phyloP scores from a whole-genome alignment of 495 filamentous ascomycete genomes.

The Pseudoneurospora amorphoporcata region DNA sequence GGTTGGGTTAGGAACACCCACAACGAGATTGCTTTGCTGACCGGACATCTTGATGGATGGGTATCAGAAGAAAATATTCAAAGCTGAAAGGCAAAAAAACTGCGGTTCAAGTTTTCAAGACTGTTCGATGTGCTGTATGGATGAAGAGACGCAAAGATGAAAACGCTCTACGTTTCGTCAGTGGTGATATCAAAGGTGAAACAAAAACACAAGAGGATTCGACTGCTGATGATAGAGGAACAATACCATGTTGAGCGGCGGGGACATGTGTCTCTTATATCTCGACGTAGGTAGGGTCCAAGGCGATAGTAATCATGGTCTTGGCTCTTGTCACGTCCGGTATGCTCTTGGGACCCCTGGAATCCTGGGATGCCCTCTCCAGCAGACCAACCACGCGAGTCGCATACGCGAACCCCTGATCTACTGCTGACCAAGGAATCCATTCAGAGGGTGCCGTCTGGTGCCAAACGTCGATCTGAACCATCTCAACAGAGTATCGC shows the following conservation, averaged over 20 bases:
- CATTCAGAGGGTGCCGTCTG: not conserved
- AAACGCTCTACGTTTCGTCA: not conserved
- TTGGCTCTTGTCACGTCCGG: not conserved
- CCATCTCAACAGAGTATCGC: not conserved
- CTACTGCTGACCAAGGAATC: not conserved
- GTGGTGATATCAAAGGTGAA: not conserved
- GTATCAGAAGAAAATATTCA: not conserved
- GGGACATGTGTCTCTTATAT: not conserved
- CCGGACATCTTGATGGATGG: not conserved
- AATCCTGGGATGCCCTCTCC: not conserved
- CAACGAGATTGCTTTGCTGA: not conserved
- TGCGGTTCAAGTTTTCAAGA: not conserved
- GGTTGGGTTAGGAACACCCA: not conserved
- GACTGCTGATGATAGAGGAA: not conserved
- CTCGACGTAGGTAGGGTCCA: not conserved
- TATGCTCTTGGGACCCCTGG: not conserved
- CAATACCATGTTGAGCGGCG: not conserved
- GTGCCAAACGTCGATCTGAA: not conserved
- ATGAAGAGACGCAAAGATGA: not conserved
- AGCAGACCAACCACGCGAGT: not conserved
- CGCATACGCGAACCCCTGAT: not conserved
- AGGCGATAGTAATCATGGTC: not conserved
- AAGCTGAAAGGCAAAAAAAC: not conserved
- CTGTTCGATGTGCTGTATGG: not conserved
- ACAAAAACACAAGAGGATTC: not conserved